Evolutionary conservation across 2,329 filamentous ascomycete species (phyloP).

Genomic region (Claviceps arundinis): DNA sequence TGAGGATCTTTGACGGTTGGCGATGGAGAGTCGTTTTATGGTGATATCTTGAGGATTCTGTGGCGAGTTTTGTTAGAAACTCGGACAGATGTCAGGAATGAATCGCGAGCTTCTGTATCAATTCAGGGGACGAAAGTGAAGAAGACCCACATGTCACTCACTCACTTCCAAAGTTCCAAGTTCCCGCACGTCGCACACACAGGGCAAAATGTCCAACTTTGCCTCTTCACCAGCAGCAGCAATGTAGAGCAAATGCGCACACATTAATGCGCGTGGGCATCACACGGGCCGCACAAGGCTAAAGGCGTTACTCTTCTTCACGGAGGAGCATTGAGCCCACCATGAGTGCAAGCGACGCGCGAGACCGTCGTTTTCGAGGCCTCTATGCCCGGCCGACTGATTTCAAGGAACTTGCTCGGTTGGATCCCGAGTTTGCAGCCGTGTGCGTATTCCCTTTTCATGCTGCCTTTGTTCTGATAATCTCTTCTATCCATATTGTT

Average conservation of each 20-base stretch:
- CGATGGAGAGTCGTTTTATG: slow-evolving; percentile 41
- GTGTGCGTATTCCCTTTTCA: slow-evolving; percentile 19
- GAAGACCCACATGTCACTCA: neutral
- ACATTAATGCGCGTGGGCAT: neutral
- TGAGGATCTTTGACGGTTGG: slow-evolving; percentile 39
- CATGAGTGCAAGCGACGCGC: neutral
- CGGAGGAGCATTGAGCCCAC: neutral
- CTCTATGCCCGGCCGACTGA: slow-evolving; percentile 29
- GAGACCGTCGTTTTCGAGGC: slow-evolving; percentile 21
- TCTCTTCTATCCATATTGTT: neutral
- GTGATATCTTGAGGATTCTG: slow-evolving; percentile 12
- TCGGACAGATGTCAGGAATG: no score
- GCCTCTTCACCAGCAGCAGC: neutral
- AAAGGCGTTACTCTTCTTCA: neutral
- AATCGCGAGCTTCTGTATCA: no score
- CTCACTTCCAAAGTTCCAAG: no score
- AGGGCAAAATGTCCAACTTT: neutral
- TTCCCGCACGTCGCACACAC: no score
- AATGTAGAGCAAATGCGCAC: neutral
- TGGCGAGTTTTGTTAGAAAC: no score
- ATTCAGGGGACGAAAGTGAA: no score
- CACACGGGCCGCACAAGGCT: neutral
- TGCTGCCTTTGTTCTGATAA: neutral
- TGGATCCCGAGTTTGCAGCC: slow-evolving; percentile 28
- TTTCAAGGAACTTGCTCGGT: slow-evolving; percentile 27